Base-by-base conservation (phyloP, 1,284 basidiomycete genomes). In the Trametes sp. region DNA sequence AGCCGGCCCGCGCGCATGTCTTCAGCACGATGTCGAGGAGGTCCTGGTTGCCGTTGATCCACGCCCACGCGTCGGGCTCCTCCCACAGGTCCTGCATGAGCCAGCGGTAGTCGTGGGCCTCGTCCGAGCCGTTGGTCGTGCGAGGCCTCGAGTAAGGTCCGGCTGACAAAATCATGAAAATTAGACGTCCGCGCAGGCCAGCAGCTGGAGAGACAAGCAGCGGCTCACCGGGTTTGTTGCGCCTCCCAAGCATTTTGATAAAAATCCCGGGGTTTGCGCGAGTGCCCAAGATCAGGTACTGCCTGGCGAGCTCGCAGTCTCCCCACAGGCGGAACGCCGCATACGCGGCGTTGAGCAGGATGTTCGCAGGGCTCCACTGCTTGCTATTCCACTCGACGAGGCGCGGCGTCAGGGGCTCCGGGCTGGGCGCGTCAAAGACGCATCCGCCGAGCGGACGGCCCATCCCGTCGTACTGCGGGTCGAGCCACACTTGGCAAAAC, bases 81-180 rank as follows among this genome's bases (percentile, higher is more conserved):
- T 76, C 77, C 79, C 78, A 81, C 8, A 80, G 66, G 49, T 78
- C 76, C 54, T 81, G 78, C 0, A 75, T 71, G 1, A 78, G 64
- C 74, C 74, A 80, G 8, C 80, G 69, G 65, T 81, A 80, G 62
- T 80, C 78, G 19, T 78, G 76, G 11, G 79, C 77, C 16, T 78
- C 78, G 59, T 80, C 78, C 1, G 74, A 67, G 9, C 76, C 73
- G 58, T 80, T 77, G 11, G 5, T 56, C 33, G 14, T 77, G 71
- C 11, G 75, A 54, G 9, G 65, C 63, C 45, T 59, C 71, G 42
- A 76, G 75, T 21, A 75, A 61, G 19, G 68, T 65, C 14, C 35
- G 35, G 14, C 51, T 53, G 14, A 7, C 8, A 23, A 5, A 24
- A 8, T 23, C n/a, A 7, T 2, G 21, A 6, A 23, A 13, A 14